These are phyloP conservation scores for Aspergillus tamarii DNA, from an alignment of 2,329 filamentous ascomycete genomes.

Conservation along the genomic window DNA sequence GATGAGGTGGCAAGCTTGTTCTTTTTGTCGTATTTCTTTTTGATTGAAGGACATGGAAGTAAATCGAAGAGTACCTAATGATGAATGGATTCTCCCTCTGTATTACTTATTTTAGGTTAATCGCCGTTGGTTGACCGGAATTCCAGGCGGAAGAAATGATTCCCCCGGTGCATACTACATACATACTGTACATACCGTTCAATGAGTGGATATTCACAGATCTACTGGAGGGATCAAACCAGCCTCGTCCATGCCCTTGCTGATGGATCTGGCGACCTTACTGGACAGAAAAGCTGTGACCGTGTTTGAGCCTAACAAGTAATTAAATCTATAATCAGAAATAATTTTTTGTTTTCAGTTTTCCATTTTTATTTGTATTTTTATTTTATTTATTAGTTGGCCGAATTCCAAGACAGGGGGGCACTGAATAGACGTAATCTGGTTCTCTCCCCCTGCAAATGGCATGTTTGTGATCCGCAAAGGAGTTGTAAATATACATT, in stretches of 20 bases:
- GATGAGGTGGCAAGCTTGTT: background rate
- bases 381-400: background rate
- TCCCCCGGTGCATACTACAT: background rate
- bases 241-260: conserved; percentile 8
- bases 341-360: background rate
- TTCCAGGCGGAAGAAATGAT: background rate
- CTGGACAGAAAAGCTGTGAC: conserved; percentile 3
- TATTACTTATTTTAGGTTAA: background rate
- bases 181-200: background rate
- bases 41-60: background rate
- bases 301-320: background rate
- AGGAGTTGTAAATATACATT: background rate
- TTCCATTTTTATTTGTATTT: background rate
- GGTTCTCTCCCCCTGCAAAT: background rate
- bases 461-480: background rate
- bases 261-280: background rate
- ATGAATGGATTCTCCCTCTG: background rate
- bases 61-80: background rate
- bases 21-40: background rate
- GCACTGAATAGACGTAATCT: background rate
- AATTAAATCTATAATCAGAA: background rate
- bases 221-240: conserved; percentile 4
- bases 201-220: background rate
- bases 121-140: background rate
- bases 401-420: background rate